Conservation (phyloP, 306 rosid species). For the Erythrophleum fordii region DNA sequence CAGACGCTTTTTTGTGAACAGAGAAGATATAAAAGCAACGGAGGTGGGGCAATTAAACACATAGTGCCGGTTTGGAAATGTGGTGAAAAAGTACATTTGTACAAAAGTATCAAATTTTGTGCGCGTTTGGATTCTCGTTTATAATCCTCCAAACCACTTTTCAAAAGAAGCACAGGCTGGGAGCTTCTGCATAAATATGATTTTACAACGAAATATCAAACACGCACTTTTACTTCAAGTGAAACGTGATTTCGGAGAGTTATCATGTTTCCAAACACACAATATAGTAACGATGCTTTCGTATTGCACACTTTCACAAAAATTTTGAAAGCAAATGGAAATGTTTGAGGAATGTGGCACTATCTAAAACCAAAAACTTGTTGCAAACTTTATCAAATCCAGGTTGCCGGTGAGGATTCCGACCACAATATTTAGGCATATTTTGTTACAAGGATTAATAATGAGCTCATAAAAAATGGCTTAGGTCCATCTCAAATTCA, state of each 20-base stretch:
- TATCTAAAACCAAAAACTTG: background rate
- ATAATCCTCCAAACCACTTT: no score
- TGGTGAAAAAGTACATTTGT: no score
- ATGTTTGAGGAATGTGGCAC: background rate
- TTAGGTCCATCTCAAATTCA: background rate
- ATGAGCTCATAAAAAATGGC: background rate
- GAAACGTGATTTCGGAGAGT: no score
- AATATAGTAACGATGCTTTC: background rate
- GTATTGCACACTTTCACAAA: background rate
- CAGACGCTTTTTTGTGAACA: background rate
- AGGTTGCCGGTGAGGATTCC: constrained; percentile 17
- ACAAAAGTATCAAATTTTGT: no score
- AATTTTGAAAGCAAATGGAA: constrained; percentile 17
- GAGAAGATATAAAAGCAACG: background rate
- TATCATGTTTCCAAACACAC: no score
- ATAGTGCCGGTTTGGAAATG: no score
- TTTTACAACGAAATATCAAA: no score
- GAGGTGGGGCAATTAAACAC: constrained; percentile 6
- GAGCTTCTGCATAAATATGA: no score
- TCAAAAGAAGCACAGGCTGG: no score
- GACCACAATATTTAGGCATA: background rate
- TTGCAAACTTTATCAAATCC: constrained; percentile 27
- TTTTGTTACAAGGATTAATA: background rate
- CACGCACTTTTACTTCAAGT: no score
- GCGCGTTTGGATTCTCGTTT: no score